Evolutionary conservation across 1,284 basidiomycete species (phyloP), one percentile per base, ranked within the genome.

Genomic region (Inonotus obliquus): DNA sequence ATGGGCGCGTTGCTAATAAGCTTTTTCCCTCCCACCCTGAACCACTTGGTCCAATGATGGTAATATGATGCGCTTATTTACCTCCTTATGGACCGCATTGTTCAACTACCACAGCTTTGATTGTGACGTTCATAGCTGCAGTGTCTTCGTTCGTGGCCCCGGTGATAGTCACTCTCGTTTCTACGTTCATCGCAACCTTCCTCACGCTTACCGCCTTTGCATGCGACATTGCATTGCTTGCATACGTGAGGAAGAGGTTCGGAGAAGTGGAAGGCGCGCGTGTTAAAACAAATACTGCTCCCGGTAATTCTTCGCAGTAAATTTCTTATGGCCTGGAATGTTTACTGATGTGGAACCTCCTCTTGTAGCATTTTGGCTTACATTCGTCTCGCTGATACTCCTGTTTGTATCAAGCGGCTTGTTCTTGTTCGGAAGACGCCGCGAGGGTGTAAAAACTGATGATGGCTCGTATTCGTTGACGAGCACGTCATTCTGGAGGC

Each of bases 141-240:
- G 68, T 83, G 38, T 73, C 86, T 63, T 84, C 85, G 3, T 76
- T 89, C 65, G 86, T 85, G 17, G 77, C 78, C 39, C 83, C 87
- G 70, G 71, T 82, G 65, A 79, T 80, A 2, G 69, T 85, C 11
- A 83, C 78, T 13, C 79, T 91, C 35, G 57, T 86, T 54, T 77
- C 88, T 0, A 84, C 85, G 1, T 87, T 89, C 79, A 75, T 90
- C 59, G 86, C 86, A 4, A 83, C 86, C 0, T 64, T 80, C 35
- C 67, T 91, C 57, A 81, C 87, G 7, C 75, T 91, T 59, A 81
- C 90, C 64, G 85, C 87, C 1, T 89, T 91, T 69, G 79, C 80
- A 39, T 81, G 87, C 69, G 88, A 92, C 70, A 85, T 92, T 66
- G 86, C 86, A n/a, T 79, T 92, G 17, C 86, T 77, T 67, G 83